These are phyloP conservation scores for Umbelopsis sp. DNA, from an alignment of 192 early-diverging fungal species.

Conservation along the genomic window DNA sequence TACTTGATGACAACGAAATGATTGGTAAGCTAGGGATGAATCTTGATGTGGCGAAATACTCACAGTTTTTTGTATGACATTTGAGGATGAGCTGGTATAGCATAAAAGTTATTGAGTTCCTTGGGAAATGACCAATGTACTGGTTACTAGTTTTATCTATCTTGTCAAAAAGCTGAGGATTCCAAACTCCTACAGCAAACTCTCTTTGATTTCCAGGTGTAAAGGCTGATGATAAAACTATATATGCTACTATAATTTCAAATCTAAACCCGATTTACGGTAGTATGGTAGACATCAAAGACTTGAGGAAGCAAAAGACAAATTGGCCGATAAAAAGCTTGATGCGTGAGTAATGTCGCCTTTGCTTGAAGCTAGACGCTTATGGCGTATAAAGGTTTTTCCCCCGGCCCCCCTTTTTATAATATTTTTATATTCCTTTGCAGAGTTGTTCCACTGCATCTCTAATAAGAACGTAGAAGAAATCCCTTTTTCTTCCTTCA, in stretches of 20 bases:
- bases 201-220: not conserved
- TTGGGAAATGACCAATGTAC: not conserved
- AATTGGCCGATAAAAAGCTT: not conserved
- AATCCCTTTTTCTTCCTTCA: slow-evolving; percentile 11
- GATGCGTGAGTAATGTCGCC: not conserved
- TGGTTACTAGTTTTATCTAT: not conserved
- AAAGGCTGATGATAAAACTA: too few relatives aligned
- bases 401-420: not conserved
- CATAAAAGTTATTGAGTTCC: too few relatives aligned
- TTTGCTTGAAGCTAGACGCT: too few relatives aligned
- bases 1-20: too few relatives aligned
- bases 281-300: not conserved
- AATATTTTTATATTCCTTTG: not conserved
- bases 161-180: not conserved
- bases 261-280: slow-evolving; percentile 17
- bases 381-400: slow-evolving; percentile 8
- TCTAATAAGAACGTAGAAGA: not conserved
- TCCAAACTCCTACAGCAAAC: not conserved
- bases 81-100: too few relatives aligned
- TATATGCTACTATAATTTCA: not conserved
- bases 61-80: too few relatives aligned
- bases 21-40: too few relatives aligned
- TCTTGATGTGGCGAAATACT: too few relatives aligned
- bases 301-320: not conserved
- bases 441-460: slow-evolving; percentile 18